Base-by-base conservation (phyloP, 2,329 filamentous ascomycete species). In the Fusarium pseudoanthophilum region DNA sequence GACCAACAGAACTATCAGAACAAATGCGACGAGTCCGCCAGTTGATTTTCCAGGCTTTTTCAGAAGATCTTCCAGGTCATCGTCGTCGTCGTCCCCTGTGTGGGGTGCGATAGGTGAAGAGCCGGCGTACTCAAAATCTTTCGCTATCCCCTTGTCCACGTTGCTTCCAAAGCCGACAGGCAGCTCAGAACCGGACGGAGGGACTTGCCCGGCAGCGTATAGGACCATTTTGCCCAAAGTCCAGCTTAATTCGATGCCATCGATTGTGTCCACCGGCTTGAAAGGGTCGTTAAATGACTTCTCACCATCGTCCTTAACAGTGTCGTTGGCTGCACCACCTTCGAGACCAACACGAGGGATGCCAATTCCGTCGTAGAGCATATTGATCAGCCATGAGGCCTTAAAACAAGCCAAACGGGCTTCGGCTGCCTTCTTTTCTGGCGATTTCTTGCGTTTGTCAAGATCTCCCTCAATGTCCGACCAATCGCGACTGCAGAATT, bases 161-260 rank as follows among this genome's bases (percentile, higher is more conserved):
- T 99, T 99, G 83, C 91, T 94, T 64, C 96, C 96, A 79, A 98
- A 98, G 1, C 96, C 96, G 15, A 99, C 96, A 0, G 95, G 94
- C 4, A 95, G 84, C 4, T 79, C 75, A 3, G 81, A 84, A 4
- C 85, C 87, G 11, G 86, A 83, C 0, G 93, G 88, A 3, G 93
- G 92, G 11, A 99, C 87, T 80, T 98, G 94, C 7, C 94, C 96
- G 1, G 95, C 92, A 9, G 96, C 96, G 77, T 98, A 98, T 9
- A 99, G 88, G 11, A 99, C 90, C 88, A 98, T 98, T 80, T 98
- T 97, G 3, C 96, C 96, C 10, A 99, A 85, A 0, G 96, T 98
- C 96, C 96, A 99, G 84, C 94, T 97, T 24, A 99, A 92, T 84
- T 99, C 97, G 11, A 95, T 92, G 24, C 92, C 93, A 75, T 95